Base-by-base conservation (phyloP, 257 asterid species). In the Petunia axillaris region DNA sequence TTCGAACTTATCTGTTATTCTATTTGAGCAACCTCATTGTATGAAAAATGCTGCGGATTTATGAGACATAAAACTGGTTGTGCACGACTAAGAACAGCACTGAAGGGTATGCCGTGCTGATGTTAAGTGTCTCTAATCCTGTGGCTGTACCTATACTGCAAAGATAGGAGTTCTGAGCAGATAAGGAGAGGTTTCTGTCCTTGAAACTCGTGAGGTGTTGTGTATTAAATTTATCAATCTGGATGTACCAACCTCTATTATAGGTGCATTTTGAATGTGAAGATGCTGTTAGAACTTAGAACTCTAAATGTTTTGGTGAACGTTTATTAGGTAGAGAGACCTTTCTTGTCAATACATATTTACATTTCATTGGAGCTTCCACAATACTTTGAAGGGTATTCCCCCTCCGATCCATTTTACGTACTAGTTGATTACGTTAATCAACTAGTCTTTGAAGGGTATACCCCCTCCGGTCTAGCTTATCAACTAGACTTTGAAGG, bases 191-290 rank as follows among this genome's bases (percentile, higher is more conserved):
- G 77, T 71, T 70, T 48, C 77, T 16, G 60, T 25, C 41, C 5
- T 48, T 25, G 50, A 66, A 25, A 25, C 38, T 46, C 1, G 8
- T 9, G 5, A 8, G 8, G 58, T 10, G 6, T 38, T 38, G 48
- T 64, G 48, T 25, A 46, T 70, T 66, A 66, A 66, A 66, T 15
- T 25, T 66, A 66, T 3, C 75, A 66, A 66, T 66, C 53, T 41
- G 15, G 48, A 6, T 66, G 75, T 1, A 14, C 52, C 6, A 64
- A 25, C 13, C 35, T 64, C 50, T 38, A 41, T 15, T 66, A 25
- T 7, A 15, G 75, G 75, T 41, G 75, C 37, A 66, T 7, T 66
- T 41, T 41, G 53, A 41, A 10, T 0, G 3, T 6, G 38, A 41
- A 41, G 60, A 16, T 53, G 9, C 4, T 53, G 58, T 53, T 53